Base-by-base conservation (phyloP, 163 green algal species). In the Chloromonas sp. region DNA sequence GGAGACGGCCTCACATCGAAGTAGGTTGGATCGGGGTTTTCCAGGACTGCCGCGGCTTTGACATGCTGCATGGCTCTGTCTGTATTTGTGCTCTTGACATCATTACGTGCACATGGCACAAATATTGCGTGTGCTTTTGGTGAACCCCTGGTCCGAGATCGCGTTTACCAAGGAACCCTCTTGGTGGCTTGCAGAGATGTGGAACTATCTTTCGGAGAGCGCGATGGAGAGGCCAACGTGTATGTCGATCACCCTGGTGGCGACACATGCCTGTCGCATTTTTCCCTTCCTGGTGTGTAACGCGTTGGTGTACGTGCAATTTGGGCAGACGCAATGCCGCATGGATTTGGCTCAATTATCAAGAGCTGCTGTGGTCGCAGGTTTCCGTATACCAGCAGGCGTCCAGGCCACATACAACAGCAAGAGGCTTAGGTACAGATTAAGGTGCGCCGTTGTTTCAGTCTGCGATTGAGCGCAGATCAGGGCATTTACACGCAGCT, bases 341-440 rank as follows among this genome's bases (percentile, higher is more conserved):
- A 74, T 74, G 36, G 36, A 36, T 74, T 74, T 74, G 11, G 66
- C 5, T 11, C 66, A 74, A 15, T 5, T 74, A 11, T 74, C 66
- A 36, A 36, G 5, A 5, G 5, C 11, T 11, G 5, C 71, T 79
- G 13, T 36, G 71, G 36, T 36, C 58, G 71, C 71, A 79, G 85
- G 82, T 2, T 88, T 80, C 71, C 0, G 8, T 0, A 5, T 86
- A 0, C 1, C 60, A 1, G 1, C 70, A 5, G 82, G 85, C 1
- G 78, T 81, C 62, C 8, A 61, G 2, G 78, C 15, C 58, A 88
- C 84, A 36, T 88, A 79, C 66, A 88, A 66, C 82, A 84, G 79
- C 58, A 84, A 84, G 60, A 81, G 84, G 2, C 82, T 70, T 15
- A 78, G 85, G 57, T 84, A 76, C 78, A 78, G 70, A 0, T 82